Percentiles rank a stretch among this genome's conserved stretches.
Conservation (phyloP, 257 asterid species). For the Lithospermum erythrorhizon region DNA sequence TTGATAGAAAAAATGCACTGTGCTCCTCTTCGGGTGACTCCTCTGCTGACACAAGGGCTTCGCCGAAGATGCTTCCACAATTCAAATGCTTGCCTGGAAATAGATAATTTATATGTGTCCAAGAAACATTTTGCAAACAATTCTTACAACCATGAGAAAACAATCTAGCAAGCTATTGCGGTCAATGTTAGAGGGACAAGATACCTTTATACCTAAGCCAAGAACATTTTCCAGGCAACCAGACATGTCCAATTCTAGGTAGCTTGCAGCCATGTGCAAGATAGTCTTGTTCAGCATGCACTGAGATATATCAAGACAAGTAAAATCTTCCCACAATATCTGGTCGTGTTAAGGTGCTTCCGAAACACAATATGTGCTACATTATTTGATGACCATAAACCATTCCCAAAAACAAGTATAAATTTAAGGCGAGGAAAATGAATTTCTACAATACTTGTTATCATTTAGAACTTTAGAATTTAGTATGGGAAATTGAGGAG, state of each 20-base stretch:
- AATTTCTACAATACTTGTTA: background rate
- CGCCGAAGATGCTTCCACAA: slow-evolving; percentile 85
- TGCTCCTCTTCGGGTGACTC: slow-evolving; percentile 95
- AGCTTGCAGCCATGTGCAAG: slow-evolving; percentile 57
- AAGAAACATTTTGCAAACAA: too few relatives aligned
- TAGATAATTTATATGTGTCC: background rate
- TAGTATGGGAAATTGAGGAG: too few relatives aligned
- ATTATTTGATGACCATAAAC: background rate
- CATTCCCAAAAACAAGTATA: background rate
- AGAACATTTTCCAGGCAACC: slow-evolving; percentile 54
- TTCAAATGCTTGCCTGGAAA: slow-evolving; percentile 68
- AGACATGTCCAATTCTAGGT: slow-evolving; percentile 48
- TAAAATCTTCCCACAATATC: slow-evolving; percentile 90
- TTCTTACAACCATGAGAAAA: too few relatives aligned
- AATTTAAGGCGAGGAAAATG: background rate
- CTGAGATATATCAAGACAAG: slow-evolving; percentile 90
- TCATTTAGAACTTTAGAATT: too few relatives aligned
- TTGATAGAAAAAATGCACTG: too few relatives aligned
- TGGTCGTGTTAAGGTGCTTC: slow-evolving; percentile 37
- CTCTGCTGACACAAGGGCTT: slow-evolving; percentile 75
- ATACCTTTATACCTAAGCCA: slow-evolving; percentile 62
- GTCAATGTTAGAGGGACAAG: slow-evolving; percentile 7
- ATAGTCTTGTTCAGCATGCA: slow-evolving; percentile 61
- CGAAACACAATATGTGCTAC: background rate
- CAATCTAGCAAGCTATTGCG: slow-evolving; percentile 5